phyloP scores from a whole-genome alignment of 176 grass and related monocot genomes.

The Aegilops speltoides region DNA sequence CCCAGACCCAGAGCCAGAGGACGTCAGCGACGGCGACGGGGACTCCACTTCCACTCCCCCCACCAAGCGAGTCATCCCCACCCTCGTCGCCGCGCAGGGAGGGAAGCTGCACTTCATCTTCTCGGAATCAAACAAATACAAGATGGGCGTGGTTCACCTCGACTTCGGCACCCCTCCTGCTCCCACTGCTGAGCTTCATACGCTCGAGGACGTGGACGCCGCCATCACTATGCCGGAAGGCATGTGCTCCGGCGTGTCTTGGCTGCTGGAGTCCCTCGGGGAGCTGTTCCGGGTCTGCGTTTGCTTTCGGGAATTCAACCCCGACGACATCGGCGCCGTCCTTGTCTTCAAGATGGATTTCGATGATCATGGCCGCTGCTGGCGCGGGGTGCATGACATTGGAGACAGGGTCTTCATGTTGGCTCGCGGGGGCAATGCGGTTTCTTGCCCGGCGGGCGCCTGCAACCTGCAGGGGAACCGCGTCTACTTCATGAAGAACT shows the following conservation, averaged over 20 bases:
- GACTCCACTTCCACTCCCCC: background rate
- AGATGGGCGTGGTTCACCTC: background rate
- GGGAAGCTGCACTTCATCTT: constrained; percentile 3
- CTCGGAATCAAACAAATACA: background rate
- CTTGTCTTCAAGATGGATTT: constrained; percentile 7
- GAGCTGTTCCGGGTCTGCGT: background rate
- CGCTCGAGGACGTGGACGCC: background rate
- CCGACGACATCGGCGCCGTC: background rate
- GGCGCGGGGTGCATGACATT: constrained; percentile 1
- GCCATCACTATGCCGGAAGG: background rate
- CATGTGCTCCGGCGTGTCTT: background rate
- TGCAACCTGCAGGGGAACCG: background rate
- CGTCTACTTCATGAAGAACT: constrained; percentile 1
- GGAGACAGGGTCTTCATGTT: background rate
- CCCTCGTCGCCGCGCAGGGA: background rate
- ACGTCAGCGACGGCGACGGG: background rate
- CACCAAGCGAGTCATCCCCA: background rate
- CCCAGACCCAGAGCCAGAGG: background rate
- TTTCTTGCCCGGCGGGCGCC: background rate
- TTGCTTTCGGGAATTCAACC: background rate
- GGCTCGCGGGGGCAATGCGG: background rate
- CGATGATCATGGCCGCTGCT: background rate
- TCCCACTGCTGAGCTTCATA: background rate
- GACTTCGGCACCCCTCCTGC: background rate
- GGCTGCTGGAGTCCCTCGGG: background rate